Evolutionary conservation across 345 rosid genomes (phyloP).

Genomic region (Aethionema arabicum): DNA sequence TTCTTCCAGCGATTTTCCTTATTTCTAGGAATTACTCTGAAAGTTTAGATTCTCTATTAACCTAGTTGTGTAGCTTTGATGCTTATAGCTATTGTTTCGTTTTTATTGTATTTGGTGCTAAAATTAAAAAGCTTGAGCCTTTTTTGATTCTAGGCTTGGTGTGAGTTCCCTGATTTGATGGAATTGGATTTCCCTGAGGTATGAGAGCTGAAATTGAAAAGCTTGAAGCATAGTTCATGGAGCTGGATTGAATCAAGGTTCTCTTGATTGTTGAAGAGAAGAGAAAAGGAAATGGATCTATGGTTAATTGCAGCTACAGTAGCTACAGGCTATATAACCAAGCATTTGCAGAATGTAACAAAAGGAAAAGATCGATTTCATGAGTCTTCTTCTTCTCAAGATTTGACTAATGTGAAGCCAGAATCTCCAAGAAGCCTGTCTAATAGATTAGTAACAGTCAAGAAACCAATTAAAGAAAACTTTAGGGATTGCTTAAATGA

Average conservation of each 20-base stretch:
- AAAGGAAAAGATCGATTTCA: slow-evolving; percentile 34
- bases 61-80: neutral
- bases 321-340: slow-evolving; percentile 65
- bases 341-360: slow-evolving; percentile 47
- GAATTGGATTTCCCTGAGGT: neutral
- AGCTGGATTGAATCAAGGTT: slow-evolving; percentile 4
- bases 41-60: slow-evolving; percentile 12
- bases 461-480: slow-evolving; percentile 40
- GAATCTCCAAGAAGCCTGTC: slow-evolving; percentile 33
- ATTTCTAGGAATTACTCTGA: neutral
- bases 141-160: slow-evolving; percentile 13
- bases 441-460: slow-evolving; percentile 29
- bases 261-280: slow-evolving; percentile 14
- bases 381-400: slow-evolving; percentile 35
- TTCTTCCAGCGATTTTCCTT: neutral
- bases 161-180: slow-evolving; percentile 4
- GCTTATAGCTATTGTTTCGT: neutral
- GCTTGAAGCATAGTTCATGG: neutral
- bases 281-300: slow-evolving; percentile 52
- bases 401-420: slow-evolving; percentile 35
- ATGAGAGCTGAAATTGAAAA: no score
- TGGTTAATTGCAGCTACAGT: slow-evolving; percentile 76
- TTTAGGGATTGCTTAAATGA: slow-evolving; percentile 29
- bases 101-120: neutral
- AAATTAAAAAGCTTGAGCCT: slow-evolving; percentile 3